Evolutionary conservation across 2,329 filamentous ascomycete genomes (phyloP).

Genomic region (Trichoderma sp.): DNA sequence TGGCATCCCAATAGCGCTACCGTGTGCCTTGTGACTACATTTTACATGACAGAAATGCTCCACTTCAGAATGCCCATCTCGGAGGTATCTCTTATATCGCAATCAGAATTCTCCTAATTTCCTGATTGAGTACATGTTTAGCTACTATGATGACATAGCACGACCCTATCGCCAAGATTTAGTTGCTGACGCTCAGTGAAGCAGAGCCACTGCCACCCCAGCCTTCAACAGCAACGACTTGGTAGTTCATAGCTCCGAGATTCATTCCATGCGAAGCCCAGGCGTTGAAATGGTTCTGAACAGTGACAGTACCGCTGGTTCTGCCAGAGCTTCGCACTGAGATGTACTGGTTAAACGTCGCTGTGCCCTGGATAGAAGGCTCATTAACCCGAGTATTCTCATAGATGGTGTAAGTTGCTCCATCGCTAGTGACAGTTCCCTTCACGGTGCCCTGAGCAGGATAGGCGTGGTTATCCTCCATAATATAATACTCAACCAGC

Average conservation of each 20-base stretch:
- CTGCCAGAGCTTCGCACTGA: constrained; percentile 14
- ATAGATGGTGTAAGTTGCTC: constrained; percentile 42
- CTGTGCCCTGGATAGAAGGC: constrained; percentile 51
- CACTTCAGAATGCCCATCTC: neutral
- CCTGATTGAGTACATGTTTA: neutral
- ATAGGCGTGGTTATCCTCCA: constrained; percentile 42
- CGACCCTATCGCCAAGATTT: neutral
- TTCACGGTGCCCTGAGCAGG: constrained; percentile 36
- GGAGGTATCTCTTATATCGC: neutral
- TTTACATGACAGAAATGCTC: neutral
- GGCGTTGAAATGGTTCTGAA: constrained; percentile 50
- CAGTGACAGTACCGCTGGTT: constrained; percentile 45
- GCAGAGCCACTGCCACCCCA: constrained; percentile 52
- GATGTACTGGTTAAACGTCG: constrained; percentile 52
- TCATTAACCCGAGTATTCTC: constrained; percentile 41
- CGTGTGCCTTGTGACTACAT: neutral
- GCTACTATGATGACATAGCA: neutral
- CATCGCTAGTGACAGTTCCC: constrained; percentile 41
- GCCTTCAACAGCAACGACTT: constrained; percentile 57
- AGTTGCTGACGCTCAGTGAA: constrained; percentile 49
- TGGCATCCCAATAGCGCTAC: neutral
- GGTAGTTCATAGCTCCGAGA: constrained; percentile 53
- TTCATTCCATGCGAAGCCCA: constrained; percentile 48
- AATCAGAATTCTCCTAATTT: neutral
- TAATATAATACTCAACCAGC: constrained; percentile 42